Percentiles rank a stretch among this genome's conserved stretches.
These are phyloP conservation scores for Nakazawaea wyomingensis DNA, from an alignment of 805 yeast genomes.

Conservation along the genomic window DNA sequence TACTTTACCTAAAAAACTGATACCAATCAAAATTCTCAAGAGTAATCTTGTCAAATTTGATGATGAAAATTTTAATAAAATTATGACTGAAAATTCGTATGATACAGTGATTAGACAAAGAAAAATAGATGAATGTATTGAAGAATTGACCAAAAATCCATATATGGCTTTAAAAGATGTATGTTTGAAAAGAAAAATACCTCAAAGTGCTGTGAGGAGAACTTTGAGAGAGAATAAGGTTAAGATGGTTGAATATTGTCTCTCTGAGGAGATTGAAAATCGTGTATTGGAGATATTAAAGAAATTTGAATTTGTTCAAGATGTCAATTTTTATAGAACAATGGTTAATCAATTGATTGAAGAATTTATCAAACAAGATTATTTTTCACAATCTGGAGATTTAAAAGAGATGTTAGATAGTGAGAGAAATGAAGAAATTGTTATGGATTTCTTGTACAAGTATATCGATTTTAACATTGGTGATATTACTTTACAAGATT, in stretches of 20 bases:
- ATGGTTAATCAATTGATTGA: conserved; percentile 4
- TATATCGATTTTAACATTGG: conserved; percentile 4
- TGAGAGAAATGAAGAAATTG: conserved; percentile 11
- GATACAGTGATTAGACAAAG: background rate
- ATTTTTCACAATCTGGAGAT: background rate
- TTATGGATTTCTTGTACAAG: conserved; percentile 5
- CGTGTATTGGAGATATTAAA: conserved; percentile 4
- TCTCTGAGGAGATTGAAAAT: conserved; percentile 1
- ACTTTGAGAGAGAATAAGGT: background rate
- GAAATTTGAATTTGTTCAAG: conserved; percentile 1
- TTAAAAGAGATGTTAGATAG: conserved; percentile 8
- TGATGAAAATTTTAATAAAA: background rate
- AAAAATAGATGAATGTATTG: conserved; percentile 5
- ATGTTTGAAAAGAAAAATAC: background rate
- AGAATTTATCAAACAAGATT: conserved; percentile 9
- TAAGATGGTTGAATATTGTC: conserved; percentile 3
- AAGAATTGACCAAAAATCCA: conserved; percentile 2
- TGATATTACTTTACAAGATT: conserved; percentile 17
- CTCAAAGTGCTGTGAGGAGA: conserved; percentile 11
- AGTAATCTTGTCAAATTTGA: conserved; percentile 6
- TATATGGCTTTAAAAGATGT: conserved; percentile 1
- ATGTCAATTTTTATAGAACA: background rate
- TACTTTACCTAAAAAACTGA: conserved; percentile 3
- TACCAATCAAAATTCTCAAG: conserved; percentile 2
- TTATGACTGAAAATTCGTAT: background rate